Evolutionary conservation across 106 monocot genomes (phyloP).

Genomic region (Amphibolis antarctica): DNA sequence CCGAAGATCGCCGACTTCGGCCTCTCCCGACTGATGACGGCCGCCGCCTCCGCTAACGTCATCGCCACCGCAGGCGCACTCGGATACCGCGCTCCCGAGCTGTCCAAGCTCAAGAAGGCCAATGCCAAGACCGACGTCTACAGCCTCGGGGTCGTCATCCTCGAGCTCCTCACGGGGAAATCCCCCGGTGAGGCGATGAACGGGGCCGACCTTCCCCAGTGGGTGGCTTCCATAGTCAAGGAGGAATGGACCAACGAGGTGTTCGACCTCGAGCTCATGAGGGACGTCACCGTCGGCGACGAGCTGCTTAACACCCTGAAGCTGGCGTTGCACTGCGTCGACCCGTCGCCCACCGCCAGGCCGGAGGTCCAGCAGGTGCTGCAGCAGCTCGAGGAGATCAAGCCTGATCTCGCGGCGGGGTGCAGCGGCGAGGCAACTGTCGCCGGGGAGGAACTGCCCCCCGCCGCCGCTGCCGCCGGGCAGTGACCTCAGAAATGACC

Average conservation of each 20-base stretch:
- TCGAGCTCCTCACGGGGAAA: conserved; percentile 87
- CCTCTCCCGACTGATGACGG: conserved; percentile 56
- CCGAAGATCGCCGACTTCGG: conserved; percentile 61
- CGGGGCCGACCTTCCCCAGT: conserved; percentile 71
- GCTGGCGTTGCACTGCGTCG: conserved; percentile 75
- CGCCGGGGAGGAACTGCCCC: not conserved
- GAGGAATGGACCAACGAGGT: conserved; percentile 94
- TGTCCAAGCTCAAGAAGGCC: conserved; percentile 62
- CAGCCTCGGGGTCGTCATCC: conserved; percentile 68
- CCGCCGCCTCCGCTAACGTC: conserved; percentile 64
- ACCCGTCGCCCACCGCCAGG: conserved; percentile 52
- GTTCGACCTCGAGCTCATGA: conserved; percentile 74
- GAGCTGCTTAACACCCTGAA: conserved; percentile 74
- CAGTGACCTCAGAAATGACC: not conserved
- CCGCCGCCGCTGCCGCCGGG: not conserved
- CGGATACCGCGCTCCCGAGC: conserved; percentile 87
- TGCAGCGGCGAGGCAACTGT: not conserved
- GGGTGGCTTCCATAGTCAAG: conserved; percentile 80
- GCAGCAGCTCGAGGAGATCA: conserved; percentile 65
- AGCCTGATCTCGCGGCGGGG: conserved; percentile 30
- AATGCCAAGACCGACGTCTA: conserved; percentile 69
- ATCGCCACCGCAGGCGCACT: conserved; percentile 45
- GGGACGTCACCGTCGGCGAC: conserved; percentile 44
- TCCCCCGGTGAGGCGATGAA: conserved; percentile 60
- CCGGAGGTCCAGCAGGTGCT: conserved; percentile 62